Evolutionary conservation across 2,329 filamentous ascomycete genomes (phyloP).

Genomic region (Cercospora nicotianae): DNA sequence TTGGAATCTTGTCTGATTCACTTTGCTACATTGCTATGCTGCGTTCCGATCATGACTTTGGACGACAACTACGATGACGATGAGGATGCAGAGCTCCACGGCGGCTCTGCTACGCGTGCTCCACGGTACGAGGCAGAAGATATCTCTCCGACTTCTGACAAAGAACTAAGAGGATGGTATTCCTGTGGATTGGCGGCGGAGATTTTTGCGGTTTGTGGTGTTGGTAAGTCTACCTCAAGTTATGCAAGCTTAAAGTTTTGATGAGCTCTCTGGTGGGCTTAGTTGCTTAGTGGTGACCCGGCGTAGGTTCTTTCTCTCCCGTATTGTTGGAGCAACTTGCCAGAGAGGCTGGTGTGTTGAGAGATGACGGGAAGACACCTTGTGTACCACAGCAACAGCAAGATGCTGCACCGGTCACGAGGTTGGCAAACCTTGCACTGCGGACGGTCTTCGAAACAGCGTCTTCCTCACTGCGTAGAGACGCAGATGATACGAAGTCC

Average conservation of each 20-base stretch:
- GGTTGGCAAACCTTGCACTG: constrained; percentile 4
- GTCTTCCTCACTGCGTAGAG: constrained; percentile 16
- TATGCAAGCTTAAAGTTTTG: background rate
- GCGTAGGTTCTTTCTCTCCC: constrained; percentile 76
- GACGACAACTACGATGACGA: background rate
- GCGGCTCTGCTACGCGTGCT: constrained; percentile 11
- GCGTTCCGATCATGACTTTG: background rate
- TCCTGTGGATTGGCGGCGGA: constrained; percentile 70
- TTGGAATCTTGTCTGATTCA: background rate
- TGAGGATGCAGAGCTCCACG: constrained; percentile 1
- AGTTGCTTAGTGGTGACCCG: no score
- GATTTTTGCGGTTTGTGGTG: constrained; percentile 86
- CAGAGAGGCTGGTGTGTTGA: constrained; percentile 79
- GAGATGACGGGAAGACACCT: constrained; percentile 70
- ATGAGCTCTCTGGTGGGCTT: background rate
- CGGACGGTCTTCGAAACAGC: constrained; percentile 14
- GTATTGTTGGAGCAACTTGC: constrained; percentile 89
- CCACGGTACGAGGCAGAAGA: constrained; percentile 34
- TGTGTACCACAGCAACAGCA: constrained; percentile 49
- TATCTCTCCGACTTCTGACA: constrained; percentile 29
- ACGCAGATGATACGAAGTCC: constrained; percentile 45
- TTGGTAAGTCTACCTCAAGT: constrained; percentile 56
- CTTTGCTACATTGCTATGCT: background rate
- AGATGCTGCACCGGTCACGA: background rate
- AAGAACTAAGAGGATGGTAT: constrained; percentile 35